Evolutionary conservation across 2,329 filamentous ascomycete species (phyloP).

Genomic region (Uncinocarpus reesii): DNA sequence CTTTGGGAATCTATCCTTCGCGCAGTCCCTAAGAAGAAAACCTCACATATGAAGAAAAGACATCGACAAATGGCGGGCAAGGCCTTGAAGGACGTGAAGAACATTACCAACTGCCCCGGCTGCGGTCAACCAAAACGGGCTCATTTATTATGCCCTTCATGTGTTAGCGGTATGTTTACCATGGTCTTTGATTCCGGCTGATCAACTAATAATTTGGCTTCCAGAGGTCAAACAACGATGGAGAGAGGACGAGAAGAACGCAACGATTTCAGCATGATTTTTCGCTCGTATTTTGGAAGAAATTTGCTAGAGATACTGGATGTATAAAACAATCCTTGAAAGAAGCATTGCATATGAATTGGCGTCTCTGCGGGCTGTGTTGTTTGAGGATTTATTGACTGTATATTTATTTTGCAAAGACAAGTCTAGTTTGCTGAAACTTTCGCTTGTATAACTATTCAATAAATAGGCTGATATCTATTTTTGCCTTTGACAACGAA

Average conservation of each 20-base stretch:
- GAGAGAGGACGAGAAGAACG: conserved; percentile 6
- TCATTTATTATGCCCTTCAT: conserved; percentile 79
- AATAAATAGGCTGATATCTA: too few species aligned
- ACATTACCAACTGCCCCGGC: conserved; percentile 75
- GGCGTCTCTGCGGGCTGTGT: conserved; percentile 13
- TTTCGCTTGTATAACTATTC: too few species aligned
- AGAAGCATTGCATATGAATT: conserved; percentile 12
- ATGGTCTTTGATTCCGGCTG: neutral
- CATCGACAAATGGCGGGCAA: conserved; percentile 93
- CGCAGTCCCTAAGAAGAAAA: conserved; percentile 98
- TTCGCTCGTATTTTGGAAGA: neutral
- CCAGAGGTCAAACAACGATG: conserved; percentile 10
- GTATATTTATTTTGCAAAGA: conserved; percentile 2
- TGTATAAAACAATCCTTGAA: neutral
- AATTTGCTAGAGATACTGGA: neutral
- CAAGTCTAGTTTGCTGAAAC: neutral
- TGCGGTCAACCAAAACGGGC: conserved; percentile 82
- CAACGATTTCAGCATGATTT: neutral
- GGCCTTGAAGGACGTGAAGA: conserved; percentile 79
- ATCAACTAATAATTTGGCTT: neutral
- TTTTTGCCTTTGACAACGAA: too few species aligned
- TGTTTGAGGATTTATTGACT: neutral
- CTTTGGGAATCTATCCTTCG: conserved; percentile 89
- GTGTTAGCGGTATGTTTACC: conserved; percentile 57
- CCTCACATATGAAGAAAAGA: conserved; percentile 89